These are phyloP conservation scores for Lipomyces chichibuensis DNA, from an alignment of 805 yeast species.

Conservation along the genomic window DNA sequence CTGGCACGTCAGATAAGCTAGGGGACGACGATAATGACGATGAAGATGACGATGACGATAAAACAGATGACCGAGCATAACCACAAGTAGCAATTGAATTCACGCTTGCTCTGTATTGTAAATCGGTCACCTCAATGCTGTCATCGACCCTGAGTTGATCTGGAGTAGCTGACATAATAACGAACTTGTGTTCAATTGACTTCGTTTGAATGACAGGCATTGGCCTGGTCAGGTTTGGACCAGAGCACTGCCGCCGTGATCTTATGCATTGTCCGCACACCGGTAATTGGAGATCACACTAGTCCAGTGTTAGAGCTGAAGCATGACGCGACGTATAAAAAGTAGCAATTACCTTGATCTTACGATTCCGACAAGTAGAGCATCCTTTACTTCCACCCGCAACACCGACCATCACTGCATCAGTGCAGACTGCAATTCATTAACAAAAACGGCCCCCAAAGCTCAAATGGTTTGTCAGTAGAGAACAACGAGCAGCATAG, in stretches of 20 bases:
- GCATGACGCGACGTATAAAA: neutral
- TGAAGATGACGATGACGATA: neutral
- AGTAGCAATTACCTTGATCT: conserved; percentile 11
- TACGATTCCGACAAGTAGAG: conserved; percentile 10
- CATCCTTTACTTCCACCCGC: conserved; percentile 20
- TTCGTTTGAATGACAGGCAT: neutral
- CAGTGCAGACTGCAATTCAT: neutral
- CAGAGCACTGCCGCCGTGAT: conserved; percentile 13
- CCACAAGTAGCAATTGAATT: neutral
- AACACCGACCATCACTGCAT: conserved; percentile 14
- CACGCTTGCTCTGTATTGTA: neutral
- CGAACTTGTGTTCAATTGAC: conserved; percentile 9
- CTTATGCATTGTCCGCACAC: conserved; percentile 11
- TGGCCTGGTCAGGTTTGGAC: conserved; percentile 1
- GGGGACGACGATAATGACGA: neutral
- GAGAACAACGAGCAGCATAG: too few relatives aligned
- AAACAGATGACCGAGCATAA: neutral
- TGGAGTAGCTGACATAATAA: conserved; percentile 3
- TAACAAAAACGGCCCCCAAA: neutral
- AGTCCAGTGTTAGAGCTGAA: neutral
- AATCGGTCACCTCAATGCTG: neutral
- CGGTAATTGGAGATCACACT: conserved; percentile 15
- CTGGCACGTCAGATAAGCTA: neutral
- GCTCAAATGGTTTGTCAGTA: neutral
- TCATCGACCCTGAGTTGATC: neutral